Conservation (phyloP, 2,329 filamentous ascomycete genomes). For the Aureobasidium sp. region DNA sequence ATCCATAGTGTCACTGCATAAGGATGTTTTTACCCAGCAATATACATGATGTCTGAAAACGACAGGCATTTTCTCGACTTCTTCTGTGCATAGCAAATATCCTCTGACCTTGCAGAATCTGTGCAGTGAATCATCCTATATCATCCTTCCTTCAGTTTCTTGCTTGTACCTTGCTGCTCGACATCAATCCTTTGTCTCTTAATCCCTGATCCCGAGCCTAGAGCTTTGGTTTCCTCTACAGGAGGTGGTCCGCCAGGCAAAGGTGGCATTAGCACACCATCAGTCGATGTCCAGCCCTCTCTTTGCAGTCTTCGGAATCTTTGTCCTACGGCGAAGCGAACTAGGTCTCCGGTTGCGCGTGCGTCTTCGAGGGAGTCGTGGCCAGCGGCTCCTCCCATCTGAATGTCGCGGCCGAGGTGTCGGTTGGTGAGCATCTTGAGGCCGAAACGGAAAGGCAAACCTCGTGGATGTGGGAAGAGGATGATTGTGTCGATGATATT, state of each 20-base stretch:
- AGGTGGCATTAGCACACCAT: slow-evolving; percentile 32
- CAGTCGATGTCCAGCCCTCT: slow-evolving; percentile 57
- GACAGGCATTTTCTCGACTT: no score
- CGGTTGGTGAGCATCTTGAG: slow-evolving; percentile 65
- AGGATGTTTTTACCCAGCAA: background rate
- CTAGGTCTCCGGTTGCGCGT: slow-evolving; percentile 77
- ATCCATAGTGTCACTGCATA: background rate
- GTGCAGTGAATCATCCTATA: background rate
- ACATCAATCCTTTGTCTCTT: slow-evolving; percentile 12
- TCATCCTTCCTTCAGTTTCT: background rate
- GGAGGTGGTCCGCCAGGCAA: slow-evolving; percentile 5
- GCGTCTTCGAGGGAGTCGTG: slow-evolving; percentile 95
- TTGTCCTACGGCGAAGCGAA: slow-evolving; percentile 60
- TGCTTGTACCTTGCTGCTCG: background rate
- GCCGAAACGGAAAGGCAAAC: slow-evolving; percentile 67
- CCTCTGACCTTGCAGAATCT: no score
- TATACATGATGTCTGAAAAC: background rate
- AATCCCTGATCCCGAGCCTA: slow-evolving; percentile 1
- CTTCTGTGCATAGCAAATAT: background rate
- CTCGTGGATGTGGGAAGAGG: slow-evolving; percentile 68
- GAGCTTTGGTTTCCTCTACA: background rate
- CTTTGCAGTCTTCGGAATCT: slow-evolving; percentile 61
- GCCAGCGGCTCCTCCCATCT: slow-evolving; percentile 57
- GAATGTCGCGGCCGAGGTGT: slow-evolving; percentile 69
- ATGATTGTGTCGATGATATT: slow-evolving; percentile 78